phyloP scores from a whole-genome alignment of 257 asterid genomes.

The Catharanthus roseus region DNA sequence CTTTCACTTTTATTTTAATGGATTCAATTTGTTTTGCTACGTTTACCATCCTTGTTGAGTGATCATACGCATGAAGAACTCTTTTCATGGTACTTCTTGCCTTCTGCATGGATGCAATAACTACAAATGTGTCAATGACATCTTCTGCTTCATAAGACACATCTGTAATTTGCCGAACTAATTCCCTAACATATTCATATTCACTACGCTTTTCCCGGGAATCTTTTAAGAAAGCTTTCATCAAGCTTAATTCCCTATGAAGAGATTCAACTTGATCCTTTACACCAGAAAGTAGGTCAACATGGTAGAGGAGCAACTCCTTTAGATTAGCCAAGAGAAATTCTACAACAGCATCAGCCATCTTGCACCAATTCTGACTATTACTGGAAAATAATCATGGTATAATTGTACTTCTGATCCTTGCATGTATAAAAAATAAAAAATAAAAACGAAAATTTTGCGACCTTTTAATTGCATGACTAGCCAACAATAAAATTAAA shows the following conservation, averaged over 20 bases:
- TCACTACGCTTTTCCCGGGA: slow-evolving; percentile 35
- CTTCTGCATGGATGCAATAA: slow-evolving; percentile 30
- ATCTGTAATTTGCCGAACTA: slow-evolving; percentile 37
- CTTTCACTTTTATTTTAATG: slow-evolving; percentile 29
- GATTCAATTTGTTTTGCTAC: slow-evolving; percentile 30
- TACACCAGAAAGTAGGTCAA: slow-evolving; percentile 32
- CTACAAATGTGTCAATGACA: slow-evolving; percentile 34
- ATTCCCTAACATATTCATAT: slow-evolving; percentile 33
- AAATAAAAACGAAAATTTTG: neutral
- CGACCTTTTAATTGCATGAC: neutral
- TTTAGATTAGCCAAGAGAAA: slow-evolving; percentile 41
- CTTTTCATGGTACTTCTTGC: slow-evolving; percentile 21
- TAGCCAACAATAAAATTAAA: neutral
- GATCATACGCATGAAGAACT: slow-evolving; percentile 20
- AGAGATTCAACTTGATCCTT: slow-evolving; percentile 44
- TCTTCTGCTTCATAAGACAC: slow-evolving; percentile 46
- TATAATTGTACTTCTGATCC: neutral
- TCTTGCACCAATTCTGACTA: slow-evolving; percentile 14
- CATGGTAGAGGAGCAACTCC: slow-evolving; percentile 40
- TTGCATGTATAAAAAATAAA: neutral
- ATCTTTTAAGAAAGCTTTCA: slow-evolving; percentile 48
- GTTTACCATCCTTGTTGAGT: slow-evolving; percentile 26
- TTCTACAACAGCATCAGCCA: slow-evolving; percentile 41
- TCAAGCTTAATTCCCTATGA: slow-evolving; percentile 38
- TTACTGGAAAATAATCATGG: neutral